Evolutionary conservation across 2,329 filamentous ascomycete species (phyloP).

Genomic region (Cyclaneusma minus): DNA sequence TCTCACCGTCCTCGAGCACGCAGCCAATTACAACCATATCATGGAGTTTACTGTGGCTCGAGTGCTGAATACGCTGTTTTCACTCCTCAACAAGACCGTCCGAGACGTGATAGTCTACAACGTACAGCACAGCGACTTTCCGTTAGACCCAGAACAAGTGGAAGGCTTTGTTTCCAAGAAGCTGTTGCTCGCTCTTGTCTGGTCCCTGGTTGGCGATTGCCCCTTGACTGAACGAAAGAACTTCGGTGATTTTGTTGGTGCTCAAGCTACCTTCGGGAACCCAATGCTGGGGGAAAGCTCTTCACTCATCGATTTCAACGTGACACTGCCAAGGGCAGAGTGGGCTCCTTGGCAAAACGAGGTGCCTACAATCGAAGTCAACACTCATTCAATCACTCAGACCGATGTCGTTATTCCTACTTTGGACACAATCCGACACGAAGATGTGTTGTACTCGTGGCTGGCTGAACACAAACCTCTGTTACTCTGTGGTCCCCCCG

Average conservation of each 20-base stretch:
- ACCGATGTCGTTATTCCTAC: conserved; percentile 98
- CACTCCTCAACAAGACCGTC: conserved; percentile 84
- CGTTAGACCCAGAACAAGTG: conserved; percentile 76
- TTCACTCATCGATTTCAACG: conserved; percentile 92
- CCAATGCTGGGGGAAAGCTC: conserved; percentile 63
- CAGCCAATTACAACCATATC: conserved; percentile 74
- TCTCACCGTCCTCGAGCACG: conserved; percentile 58
- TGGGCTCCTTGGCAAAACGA: conserved; percentile 93
- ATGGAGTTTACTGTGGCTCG: conserved; percentile 95
- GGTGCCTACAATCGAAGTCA: conserved; percentile 88
- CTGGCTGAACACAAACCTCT: conserved; percentile 96
- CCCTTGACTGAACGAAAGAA: conserved; percentile 72
- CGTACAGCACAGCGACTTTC: conserved; percentile 83
- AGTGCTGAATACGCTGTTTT: conserved; percentile 86
- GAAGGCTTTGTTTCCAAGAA: conserved; percentile 89
- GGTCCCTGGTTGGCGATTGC: conserved; percentile 93
- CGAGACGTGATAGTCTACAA: conserved; percentile 94
- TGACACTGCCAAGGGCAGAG: conserved; percentile 69
- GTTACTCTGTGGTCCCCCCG: conserved; percentile 88
- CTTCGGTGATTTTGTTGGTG: conserved; percentile 74
- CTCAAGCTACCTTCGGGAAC: conserved; percentile 72
- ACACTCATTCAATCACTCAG: conserved; percentile 94
- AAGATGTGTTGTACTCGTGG: conserved; percentile 99
- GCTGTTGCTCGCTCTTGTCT: conserved; percentile 78
- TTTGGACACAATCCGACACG: conserved; percentile 89